Evolutionary conservation across 2,329 filamentous ascomycete species (phyloP).

Genomic region (Leptographium radiaticola): DNA sequence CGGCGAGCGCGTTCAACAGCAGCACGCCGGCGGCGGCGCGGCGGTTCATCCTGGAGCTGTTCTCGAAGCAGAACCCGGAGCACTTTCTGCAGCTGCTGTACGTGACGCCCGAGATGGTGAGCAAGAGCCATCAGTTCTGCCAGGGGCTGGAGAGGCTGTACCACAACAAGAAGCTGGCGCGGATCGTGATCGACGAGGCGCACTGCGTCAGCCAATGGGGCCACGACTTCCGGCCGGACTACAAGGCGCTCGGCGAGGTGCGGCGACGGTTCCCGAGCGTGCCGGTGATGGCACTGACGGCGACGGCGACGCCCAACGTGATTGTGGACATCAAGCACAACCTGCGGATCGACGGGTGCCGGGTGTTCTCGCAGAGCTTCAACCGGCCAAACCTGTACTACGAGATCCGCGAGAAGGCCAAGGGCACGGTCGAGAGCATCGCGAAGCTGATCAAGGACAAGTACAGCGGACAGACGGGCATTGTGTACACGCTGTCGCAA

Average conservation of each 20-base stretch:
- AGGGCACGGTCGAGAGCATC: constrained; percentile 39
- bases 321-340: constrained; percentile 86
- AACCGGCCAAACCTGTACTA: constrained; percentile 93
- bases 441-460: constrained; percentile 55
- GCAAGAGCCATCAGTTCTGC: constrained; percentile 60
- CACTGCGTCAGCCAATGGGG: constrained; percentile 99
- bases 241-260: constrained; percentile 71
- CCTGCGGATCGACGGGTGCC: constrained; percentile 66
- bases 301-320: constrained; percentile 87
- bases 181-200: constrained; percentile 96
- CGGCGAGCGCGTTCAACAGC: constrained; percentile 71
- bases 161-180: constrained; percentile 57
- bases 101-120: constrained; percentile 94
- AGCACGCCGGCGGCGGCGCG: constrained; percentile 54
- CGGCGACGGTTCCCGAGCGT: constrained; percentile 61
- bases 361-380: constrained; percentile 83
- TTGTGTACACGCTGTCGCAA: constrained; percentile 84
- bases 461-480: constrained; percentile 65
- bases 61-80: constrained; percentile 54
- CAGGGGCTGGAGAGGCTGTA: constrained; percentile 56
- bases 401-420: constrained; percentile 62
- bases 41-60: constrained; percentile 48
- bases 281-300: constrained; percentile 88
- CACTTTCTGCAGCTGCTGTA: constrained; percentile 78
- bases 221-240: constrained; percentile 93